Evolutionary conservation across 148 eudicot species (phyloP).

Genomic region (Selenicereus undatus): DNA sequence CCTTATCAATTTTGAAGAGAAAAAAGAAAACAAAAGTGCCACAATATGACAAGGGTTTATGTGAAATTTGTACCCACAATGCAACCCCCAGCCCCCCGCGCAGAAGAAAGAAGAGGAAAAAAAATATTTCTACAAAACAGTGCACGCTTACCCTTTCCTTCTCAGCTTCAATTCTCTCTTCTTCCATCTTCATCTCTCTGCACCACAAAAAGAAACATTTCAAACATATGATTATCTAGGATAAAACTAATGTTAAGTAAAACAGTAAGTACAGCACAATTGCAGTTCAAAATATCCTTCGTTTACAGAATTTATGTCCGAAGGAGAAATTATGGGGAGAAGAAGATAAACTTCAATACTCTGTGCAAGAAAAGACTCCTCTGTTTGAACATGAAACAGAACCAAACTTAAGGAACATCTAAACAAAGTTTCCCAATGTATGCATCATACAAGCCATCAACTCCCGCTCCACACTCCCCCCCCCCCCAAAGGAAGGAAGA

Average conservation of each 20-base stretch:
- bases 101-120: neutral
- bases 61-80: neutral
- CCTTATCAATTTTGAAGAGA: neutral
- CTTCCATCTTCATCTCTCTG: slow-evolving; percentile 95
- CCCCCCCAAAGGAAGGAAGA: too few relatives aligned
- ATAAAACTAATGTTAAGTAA: neutral
- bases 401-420: neutral
- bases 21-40: neutral
- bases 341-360: neutral
- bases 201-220: slow-evolving; percentile 18
- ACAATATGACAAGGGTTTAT: neutral
- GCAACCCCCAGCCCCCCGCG: neutral
- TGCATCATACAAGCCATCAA: neutral
- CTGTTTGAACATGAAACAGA: neutral
- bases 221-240: neutral
- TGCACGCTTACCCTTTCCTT: slow-evolving; percentile 58
- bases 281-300: neutral
- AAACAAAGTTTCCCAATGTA: neutral
- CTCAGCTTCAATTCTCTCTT: slow-evolving; percentile 93
- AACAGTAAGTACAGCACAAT: neutral
- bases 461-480: neutral
- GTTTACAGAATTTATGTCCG: neutral
- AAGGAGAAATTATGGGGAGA: neutral
- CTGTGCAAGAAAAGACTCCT: neutral
- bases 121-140: neutral